Base-by-base conservation (phyloP, 345 rosid species). In the Eucalyptus tenuipes region DNA sequence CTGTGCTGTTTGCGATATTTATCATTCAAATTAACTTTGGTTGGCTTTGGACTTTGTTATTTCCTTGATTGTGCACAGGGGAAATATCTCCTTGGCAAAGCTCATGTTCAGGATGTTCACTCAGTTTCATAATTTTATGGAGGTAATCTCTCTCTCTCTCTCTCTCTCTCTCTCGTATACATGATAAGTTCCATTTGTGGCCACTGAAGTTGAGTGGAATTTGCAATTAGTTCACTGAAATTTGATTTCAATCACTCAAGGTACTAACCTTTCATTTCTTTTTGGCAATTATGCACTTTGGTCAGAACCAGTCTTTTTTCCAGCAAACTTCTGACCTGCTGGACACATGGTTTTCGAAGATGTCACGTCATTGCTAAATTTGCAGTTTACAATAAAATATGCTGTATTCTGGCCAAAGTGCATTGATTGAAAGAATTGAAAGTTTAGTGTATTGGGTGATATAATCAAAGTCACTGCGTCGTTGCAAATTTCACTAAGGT, bases 71-170 rank as follows among this genome's bases (percentile, higher is more conserved):
- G 59, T 88, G 24, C n/a, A 31, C 81, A 96, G 98, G 98, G 98
- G 98, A 52, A 9, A 93, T 91, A 86, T 96, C 87, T 94, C 99
- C 87, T 91, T 97, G 95, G 91, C 89, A 88, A 96, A 89, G 92
- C 99, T 98, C 84, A 96, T 98, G 98, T 94, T 95, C 91, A 95
- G 99, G 94, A 98, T 98, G 99, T 94, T 98, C 94, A 94, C 97
- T 8, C 99, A 98, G 92, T 97, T 98, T 92, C 99, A 98, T 95
- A 98, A 98, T 92, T 98, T 96, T 89, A 95, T 98, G 97, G 99
- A 98, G 99, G 99, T 98, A 87, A 49, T 86, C 81, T 33, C n/a
- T 42, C 49, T 49, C 52, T 85, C 55, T 52, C 79, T n/a, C 75
- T 16, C 42, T 31, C 79, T 15, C 75, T 15, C 75, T 15, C 75